Evolutionary conservation across 2,329 filamentous ascomycete genomes (phyloP), one percentile per base, ranked within the genome.

Genomic region (Xylariales sp.): DNA sequence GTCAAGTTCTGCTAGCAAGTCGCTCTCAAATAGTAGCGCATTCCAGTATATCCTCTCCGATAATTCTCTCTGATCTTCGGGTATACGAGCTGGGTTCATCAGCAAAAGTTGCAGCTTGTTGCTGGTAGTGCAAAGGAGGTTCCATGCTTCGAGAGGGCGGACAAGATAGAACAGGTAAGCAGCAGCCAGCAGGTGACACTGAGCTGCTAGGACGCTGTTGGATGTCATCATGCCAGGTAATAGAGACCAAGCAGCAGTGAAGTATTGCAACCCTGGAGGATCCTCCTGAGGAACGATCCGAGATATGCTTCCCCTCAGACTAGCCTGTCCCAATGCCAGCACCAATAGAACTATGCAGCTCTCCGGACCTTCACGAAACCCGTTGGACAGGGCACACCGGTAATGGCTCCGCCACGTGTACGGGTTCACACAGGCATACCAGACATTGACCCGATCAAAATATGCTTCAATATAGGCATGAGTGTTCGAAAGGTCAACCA

Each of bases 41-140:
- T 93, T 91, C 87, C 87, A 93, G 63, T 88, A 93, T 12, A 91
- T 83, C 33, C 87, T 72, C 59, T 88, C 84, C 33, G 80, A 79
- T 20, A 91, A 61, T 55, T 90, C 85, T 50, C 80, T 75, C 55
- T 87, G 81, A 21, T 81, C 78, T 4, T 78, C 66, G 1, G 84
- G 83, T 1, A 91, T 75, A 38, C 84, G 75, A 44, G 76, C 82
- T 11, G 85, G 83, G 3, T 82, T 78, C 63, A 85, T 87, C 29
- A 91, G 72, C 21, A 91, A 70, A 16, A 93, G 70, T 54, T 93
- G 86, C 30, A 91, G 67, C 55, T 91, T 93, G 52, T 85, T 87
- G 59, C 85, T 88, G 4, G 85, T 85, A 41, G 82, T 88, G 52
- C 83, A 88, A 4, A 93, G 66, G 13, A 91, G 63, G 44, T 76